Percentiles rank a stretch among this genome's conserved stretches.
phyloP scores from a whole-genome alignment of 2,329 filamentous ascomycete genomes.

The Alternaria brassicae region DNA sequence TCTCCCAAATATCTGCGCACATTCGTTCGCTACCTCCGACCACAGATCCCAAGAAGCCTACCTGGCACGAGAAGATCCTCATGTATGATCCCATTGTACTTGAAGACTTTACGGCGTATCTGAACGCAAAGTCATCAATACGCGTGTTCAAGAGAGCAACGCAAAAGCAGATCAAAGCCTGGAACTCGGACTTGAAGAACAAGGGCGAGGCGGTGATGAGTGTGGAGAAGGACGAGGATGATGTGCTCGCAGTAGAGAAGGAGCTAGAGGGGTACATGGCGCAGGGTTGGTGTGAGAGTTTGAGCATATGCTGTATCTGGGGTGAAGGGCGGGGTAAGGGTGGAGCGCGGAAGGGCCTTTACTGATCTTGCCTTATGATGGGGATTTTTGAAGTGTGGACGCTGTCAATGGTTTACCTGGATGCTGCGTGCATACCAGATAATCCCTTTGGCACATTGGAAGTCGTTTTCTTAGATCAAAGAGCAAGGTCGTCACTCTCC shows the following conservation, averaged over 20 bases:
- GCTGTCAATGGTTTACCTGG: background rate
- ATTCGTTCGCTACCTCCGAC: constrained; percentile 55
- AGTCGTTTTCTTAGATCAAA: background rate
- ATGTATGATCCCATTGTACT: constrained; percentile 90
- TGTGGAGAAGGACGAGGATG: constrained; percentile 18
- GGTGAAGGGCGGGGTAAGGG: constrained; percentile 54
- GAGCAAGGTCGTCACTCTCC: background rate
- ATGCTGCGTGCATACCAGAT: background rate
- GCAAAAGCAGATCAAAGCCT: constrained; percentile 39
- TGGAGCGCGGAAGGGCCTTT: constrained; percentile 23
- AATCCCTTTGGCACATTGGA: background rate
- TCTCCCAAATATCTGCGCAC: constrained; percentile 56
- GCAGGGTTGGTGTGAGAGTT: constrained; percentile 88
- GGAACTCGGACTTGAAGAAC: constrained; percentile 32
- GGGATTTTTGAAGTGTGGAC: background rate
- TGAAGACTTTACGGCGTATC: constrained; percentile 83
- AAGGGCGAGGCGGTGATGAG: constrained; percentile 20
- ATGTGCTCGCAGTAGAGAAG: constrained; percentile 35
- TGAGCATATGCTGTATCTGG: constrained; percentile 84
- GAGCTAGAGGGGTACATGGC: constrained; percentile 62
- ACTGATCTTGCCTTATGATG: background rate
- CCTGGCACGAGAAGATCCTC: constrained; percentile 91
- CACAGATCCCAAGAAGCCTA: constrained; percentile 55
- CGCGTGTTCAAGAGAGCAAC: constrained; percentile 37
- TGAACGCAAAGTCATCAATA: constrained; percentile 63